Evolutionary conservation across 257 asterid species (phyloP).

Genomic region (Petrea volubilis): DNA sequence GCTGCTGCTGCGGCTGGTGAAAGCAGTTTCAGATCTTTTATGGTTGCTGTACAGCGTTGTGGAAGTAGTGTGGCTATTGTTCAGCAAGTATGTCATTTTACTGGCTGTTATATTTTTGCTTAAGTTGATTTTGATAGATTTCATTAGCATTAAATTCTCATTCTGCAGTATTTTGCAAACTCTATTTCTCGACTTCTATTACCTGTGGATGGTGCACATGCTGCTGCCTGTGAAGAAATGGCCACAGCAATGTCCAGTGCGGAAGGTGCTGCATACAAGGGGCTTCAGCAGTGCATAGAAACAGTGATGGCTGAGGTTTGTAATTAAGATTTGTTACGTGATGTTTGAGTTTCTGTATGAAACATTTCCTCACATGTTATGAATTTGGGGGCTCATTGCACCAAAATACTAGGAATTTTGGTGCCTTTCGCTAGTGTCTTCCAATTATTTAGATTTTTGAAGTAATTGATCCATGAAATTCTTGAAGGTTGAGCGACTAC

Average conservation of each 20-base stretch:
- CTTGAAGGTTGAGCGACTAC: constrained; percentile 82
- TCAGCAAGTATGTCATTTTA: constrained; percentile 75
- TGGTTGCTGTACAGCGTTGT: constrained; percentile 98
- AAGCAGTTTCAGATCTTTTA: constrained; percentile 94
- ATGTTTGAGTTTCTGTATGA: not conserved
- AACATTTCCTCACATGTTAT: constrained; percentile 2
- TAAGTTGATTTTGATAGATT: not conserved
- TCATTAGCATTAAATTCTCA: constrained; percentile 22
- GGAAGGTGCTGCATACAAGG: constrained; percentile 97
- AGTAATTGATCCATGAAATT: constrained; percentile 23
- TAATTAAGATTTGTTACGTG: constrained; percentile 21
- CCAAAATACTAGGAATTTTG: not conserved
- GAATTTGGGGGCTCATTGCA: constrained; percentile 11
- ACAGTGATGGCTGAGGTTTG: constrained; percentile 99
- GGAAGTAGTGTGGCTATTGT: constrained; percentile 99
- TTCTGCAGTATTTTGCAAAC: constrained; percentile 83
- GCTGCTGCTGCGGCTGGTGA: constrained; percentile 99
- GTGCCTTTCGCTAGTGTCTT: not conserved
- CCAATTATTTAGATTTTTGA: constrained; percentile 10
- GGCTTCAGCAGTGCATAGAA: constrained; percentile 97
- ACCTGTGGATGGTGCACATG: constrained; percentile 99
- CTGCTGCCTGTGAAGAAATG: constrained; percentile 98
- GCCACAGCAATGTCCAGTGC: constrained; percentile 95
- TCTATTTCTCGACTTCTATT: constrained; percentile 90
- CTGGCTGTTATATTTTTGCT: constrained; percentile 1